Conservation (phyloP, 2,329 filamentous ascomycete genomes). For the Colletotrichum zoysiae region DNA sequence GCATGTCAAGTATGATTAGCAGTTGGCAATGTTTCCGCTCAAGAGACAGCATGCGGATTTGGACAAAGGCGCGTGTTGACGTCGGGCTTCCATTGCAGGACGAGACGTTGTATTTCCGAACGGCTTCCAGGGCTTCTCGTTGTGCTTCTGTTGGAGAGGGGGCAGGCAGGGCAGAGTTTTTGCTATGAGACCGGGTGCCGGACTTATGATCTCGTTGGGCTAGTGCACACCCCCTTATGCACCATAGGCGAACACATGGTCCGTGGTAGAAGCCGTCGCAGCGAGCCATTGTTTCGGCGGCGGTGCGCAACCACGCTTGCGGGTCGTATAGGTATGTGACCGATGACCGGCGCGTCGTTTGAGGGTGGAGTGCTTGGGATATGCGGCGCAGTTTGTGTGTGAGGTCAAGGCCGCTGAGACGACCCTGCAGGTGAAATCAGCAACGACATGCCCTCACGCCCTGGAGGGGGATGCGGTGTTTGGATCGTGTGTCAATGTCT, state of each 20-base stretch:
- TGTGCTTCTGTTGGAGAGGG: constrained; percentile 6
- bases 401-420: constrained; percentile 13
- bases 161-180: constrained; percentile 18
- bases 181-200: constrained; percentile 38
- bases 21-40: constrained; percentile 3
- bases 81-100: background rate
- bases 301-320: constrained; percentile 16
- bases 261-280: constrained; percentile 27
- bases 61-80: background rate
- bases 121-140: background rate
- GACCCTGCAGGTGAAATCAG: constrained; percentile 6
- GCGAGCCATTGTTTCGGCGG: constrained; percentile 28
- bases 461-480: background rate
- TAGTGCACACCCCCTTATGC: constrained; percentile 21
- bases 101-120: constrained; percentile 9
- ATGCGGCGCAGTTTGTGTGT: constrained; percentile 22
- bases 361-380: constrained; percentile 15
- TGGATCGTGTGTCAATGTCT: background rate
- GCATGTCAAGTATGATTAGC: background rate
- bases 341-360: constrained; percentile 19
- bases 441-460: background rate
- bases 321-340: constrained; percentile 11
- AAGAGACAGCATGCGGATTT: background rate
- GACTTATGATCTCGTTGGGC: constrained; percentile 16
- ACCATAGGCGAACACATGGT: constrained; percentile 39